Percentiles rank a stretch among this genome's conserved stretches.
Conservation (phyloP, 2,329 filamentous ascomycete genomes). For the Aspergillus glaucus region DNA sequence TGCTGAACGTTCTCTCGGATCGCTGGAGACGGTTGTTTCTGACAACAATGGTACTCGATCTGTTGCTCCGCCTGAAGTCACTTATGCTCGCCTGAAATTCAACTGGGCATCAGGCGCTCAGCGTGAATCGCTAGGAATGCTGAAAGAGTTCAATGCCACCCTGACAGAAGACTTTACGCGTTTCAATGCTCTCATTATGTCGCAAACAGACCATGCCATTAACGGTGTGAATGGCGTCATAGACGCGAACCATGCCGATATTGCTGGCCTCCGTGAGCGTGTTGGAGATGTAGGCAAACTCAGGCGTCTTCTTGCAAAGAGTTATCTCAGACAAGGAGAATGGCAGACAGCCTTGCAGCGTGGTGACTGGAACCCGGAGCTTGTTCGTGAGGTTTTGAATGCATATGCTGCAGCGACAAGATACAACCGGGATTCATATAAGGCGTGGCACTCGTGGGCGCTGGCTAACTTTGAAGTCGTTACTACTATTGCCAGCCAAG, state of each 20-base stretch:
- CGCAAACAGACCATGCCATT: conserved; percentile 33
- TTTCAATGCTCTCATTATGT: conserved; percentile 36
- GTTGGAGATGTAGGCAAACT: conserved; percentile 50
- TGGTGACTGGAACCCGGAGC: conserved; percentile 80
- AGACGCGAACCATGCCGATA: conserved; percentile 36
- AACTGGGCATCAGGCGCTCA: conserved; percentile 81
- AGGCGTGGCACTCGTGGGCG: conserved; percentile 99
- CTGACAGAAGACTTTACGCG: conserved; percentile 54
- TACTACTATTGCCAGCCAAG: conserved; percentile 65
- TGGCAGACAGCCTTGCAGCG: conserved; percentile 85
- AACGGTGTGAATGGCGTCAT: conserved; percentile 45
- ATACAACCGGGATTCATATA: conserved; percentile 95
- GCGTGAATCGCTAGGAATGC: conserved; percentile 53
- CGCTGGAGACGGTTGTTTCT: conserved; percentile 68
- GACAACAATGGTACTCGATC: conserved; percentile 35
- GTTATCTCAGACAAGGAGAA: conserved; percentile 91
- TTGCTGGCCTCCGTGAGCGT: conserved; percentile 32
- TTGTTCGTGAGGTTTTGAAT: conserved; percentile 80
- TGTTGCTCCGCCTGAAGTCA: conserved; percentile 62
- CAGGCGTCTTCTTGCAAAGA: conserved; percentile 77
- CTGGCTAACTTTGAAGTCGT: conserved; percentile 98
- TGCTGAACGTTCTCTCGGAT: conserved; percentile 89
- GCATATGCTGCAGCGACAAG: conserved; percentile 88
- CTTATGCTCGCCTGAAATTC: conserved; percentile 96
- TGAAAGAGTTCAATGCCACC: conserved; percentile 56